Evolutionary conservation across 2,329 filamentous ascomycete genomes (phyloP).

Genomic region (Macrophomina pseudophaseolina): DNA sequence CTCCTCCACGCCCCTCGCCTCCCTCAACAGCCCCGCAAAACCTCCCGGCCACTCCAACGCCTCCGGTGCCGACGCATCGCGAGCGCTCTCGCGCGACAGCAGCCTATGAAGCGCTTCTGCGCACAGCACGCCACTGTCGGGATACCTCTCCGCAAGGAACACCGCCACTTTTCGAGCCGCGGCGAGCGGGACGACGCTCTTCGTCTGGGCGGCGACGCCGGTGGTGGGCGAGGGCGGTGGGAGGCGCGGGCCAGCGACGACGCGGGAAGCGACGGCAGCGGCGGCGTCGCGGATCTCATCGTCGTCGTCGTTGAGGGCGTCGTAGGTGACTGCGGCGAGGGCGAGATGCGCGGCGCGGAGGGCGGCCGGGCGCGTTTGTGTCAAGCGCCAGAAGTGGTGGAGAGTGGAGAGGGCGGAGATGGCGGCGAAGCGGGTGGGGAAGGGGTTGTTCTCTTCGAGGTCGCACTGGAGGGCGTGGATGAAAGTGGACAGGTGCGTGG

Average conservation of each 20-base stretch:
- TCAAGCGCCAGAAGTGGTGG: constrained; percentile 31
- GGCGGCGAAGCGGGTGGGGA: constrained; percentile 68
- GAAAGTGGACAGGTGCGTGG: neutral
- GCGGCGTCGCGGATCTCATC: constrained; percentile 79
- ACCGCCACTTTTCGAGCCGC: constrained; percentile 28
- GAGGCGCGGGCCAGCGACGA: constrained; percentile 46
- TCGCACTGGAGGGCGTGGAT: constrained; percentile 9
- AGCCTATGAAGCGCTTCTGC: constrained; percentile 38
- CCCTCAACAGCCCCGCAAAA: constrained; percentile 35
- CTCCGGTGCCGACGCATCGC: neutral
- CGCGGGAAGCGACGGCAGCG: constrained; percentile 53
- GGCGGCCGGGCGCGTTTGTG: neutral
- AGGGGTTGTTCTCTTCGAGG: constrained; percentile 52
- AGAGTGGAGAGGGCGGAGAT: constrained; percentile 59
- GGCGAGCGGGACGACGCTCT: constrained; percentile 40
- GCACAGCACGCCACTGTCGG: constrained; percentile 39
- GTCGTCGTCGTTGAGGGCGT: constrained; percentile 85
- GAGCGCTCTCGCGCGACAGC: constrained; percentile 1
- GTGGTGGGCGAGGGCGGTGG: neutral
- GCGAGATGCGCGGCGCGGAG: constrained; percentile 31
- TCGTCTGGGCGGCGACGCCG: constrained; percentile 26
- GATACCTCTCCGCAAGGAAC: constrained; percentile 43
- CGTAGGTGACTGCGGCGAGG: constrained; percentile 66
- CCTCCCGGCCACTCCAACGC: constrained; percentile 31
- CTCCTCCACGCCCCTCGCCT: constrained; percentile 52